Base-by-base conservation (phyloP, 495 filamentous ascomycete species). In the Penicillium turbatum region DNA sequence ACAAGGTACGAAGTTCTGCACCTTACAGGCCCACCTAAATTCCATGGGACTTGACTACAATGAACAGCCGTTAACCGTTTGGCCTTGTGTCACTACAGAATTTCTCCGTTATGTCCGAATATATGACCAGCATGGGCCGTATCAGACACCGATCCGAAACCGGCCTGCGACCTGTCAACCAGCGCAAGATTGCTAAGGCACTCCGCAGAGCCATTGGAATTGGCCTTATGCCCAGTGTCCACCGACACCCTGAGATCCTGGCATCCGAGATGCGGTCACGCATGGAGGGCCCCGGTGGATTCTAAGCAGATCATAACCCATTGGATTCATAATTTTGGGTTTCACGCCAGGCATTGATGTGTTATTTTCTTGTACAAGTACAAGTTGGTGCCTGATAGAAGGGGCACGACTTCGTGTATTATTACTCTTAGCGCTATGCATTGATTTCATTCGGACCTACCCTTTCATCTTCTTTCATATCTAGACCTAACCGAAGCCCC, bases 21-120 rank as follows among this genome's bases (percentile, higher is more conserved):
- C 13, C n/a, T 11, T 5, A 26, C 5, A 21, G 27, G 8, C 10
- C n/a, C 9, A 10, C 5, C 10, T 2, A n/a, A n/a, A 5, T 48
- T 32, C 32, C 26, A 43, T 41, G 1, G 1, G 12, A 3, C 12
- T 11, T 24, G n/a, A 6, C 19, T 24, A 8, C 6, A 36, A 15
- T 30, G 19, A 32, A 12, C 41, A 17, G 31, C 15, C 16, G 26
- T 55, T 62, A 31, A 63, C 50, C 44, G 16, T 50, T 44, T 16
- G 40, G 11, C 11, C 39, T 53, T 48, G 12, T 3, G 12, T 17
- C 12, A 24, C 13, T 15, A 37, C 60, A 97, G 92, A 97, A 98
- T 73, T 95, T 93, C 74, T 80, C 88, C 36, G 80, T 98, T 57
- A 89, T 98, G 78, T 86, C 86, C 39, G 92, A 97, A 70, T 97